Percentiles rank a stretch among this genome's conserved stretches.
Conservation (phyloP, 306 rosid species). For the Citrullus colocynthis region DNA sequence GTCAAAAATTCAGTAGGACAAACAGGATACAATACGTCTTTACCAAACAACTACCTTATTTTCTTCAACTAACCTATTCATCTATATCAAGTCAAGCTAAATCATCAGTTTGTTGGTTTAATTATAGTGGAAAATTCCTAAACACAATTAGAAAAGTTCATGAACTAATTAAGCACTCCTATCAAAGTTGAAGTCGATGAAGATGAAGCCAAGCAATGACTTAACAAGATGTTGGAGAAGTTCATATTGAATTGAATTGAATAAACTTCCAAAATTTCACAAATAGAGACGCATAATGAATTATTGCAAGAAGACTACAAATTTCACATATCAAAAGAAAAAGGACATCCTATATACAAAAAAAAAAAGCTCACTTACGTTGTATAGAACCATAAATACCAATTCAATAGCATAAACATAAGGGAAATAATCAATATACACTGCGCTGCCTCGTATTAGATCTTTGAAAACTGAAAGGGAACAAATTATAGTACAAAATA, state of each 20-base stretch:
- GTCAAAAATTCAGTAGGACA: neutral
- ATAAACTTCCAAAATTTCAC: neutral
- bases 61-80: too few relatives aligned
- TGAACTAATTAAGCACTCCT: neutral
- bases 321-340: neutral
- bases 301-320: neutral
- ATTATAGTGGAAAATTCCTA: neutral
- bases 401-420: neutral
- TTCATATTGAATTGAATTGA: neutral
- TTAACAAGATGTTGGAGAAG: neutral
- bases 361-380: neutral
- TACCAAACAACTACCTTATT: neutral
- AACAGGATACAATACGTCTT: neutral
- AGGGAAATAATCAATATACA: constrained; percentile 4
- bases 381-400: neutral
- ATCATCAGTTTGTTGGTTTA: too few relatives aligned
- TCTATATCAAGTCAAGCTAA: neutral
- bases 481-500: constrained; percentile 18
- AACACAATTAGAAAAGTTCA: neutral
- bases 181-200: neutral
- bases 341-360: neutral
- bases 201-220: neutral
- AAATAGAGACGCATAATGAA: neutral
- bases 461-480: constrained; percentile 7
- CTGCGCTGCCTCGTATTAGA: neutral